A percentile compares a stretch with the other conserved stretches of the same genome.
Conservation (phyloP, 116 monocot species). For the Dioscorea cayenensis region DNA sequence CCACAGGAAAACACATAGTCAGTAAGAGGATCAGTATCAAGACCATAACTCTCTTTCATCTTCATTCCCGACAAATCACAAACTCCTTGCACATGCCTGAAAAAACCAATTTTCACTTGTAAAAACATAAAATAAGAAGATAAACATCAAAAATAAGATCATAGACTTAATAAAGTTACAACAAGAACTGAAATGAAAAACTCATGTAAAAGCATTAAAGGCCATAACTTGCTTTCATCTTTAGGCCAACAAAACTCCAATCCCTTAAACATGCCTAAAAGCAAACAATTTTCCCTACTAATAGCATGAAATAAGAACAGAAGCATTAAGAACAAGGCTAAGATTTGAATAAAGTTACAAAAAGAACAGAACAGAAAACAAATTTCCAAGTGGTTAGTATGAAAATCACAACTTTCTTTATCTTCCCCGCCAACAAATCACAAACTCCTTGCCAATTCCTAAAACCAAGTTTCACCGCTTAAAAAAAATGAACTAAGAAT, state of each 20-base stretch:
- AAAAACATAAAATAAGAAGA: neutral
- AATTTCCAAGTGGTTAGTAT: slow-evolving; percentile 28
- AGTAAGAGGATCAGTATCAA: slow-evolving; percentile 51
- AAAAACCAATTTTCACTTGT: neutral
- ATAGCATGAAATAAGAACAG: neutral
- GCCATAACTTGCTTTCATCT: slow-evolving; percentile 51
- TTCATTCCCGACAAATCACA: slow-evolving; percentile 48
- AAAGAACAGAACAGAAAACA: too few species aligned
- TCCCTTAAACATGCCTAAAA: slow-evolving; percentile 75
- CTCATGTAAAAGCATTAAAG: neutral
- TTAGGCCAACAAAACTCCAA: slow-evolving; percentile 53
- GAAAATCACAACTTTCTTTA: slow-evolving; percentile 49
- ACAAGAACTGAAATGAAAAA: neutral
- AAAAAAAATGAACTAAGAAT: too few species aligned
- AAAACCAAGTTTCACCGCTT: neutral
- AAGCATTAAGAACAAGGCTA: neutral
- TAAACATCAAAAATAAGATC: neutral
- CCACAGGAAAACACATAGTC: slow-evolving; percentile 80
- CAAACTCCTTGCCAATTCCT: slow-evolving; percentile 89
- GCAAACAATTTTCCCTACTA: neutral
- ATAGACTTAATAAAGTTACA: neutral
- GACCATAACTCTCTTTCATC: slow-evolving; percentile 53
- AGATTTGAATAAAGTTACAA: too few species aligned
- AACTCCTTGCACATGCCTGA: slow-evolving; percentile 87
- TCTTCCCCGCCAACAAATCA: slow-evolving; percentile 37